These are phyloP conservation scores for Claviceps maximensis DNA, from an alignment of 2,329 filamentous ascomycete species.

Conservation along the genomic window DNA sequence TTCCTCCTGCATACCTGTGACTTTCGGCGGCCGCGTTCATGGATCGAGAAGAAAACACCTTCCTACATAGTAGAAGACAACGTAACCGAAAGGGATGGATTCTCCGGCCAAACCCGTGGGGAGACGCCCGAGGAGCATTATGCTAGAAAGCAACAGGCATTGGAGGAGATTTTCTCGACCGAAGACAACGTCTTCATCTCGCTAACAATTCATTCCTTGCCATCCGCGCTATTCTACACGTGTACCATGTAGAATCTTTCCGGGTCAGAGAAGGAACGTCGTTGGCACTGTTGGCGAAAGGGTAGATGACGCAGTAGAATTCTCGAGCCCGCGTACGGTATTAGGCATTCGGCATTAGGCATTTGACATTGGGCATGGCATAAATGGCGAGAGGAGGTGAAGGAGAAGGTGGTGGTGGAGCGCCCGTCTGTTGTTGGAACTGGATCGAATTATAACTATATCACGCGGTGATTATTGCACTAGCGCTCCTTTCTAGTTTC, in stretches of 20 bases:
- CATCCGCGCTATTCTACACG: constrained; percentile 28
- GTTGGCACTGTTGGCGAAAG: constrained; percentile 43
- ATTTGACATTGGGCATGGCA: neutral
- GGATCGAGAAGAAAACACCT: constrained; percentile 30
- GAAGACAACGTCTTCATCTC: constrained; percentile 30
- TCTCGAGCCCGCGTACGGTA: neutral
- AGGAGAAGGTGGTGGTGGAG: no score
- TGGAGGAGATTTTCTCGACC: constrained; percentile 33
- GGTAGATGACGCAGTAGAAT: constrained; percentile 8
- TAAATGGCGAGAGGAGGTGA: no score
- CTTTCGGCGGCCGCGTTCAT: constrained; percentile 32
- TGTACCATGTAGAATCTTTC: constrained; percentile 27
- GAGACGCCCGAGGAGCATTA: constrained; percentile 38
- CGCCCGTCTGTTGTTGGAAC: neutral
- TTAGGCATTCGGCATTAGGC: neutral
- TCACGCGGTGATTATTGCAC: neutral
- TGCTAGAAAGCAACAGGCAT: constrained; percentile 24
- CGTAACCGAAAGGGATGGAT: neutral
- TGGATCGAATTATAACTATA: neutral
- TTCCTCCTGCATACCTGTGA: constrained; percentile 51
- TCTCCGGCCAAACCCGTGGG: constrained; percentile 20
- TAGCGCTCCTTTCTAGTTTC: neutral
- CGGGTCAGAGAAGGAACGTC: constrained; percentile 36
- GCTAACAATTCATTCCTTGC: constrained; percentile 36
- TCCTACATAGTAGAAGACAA: neutral